Evolutionary conservation across 2,329 filamentous ascomycete genomes (phyloP), one percentile per base, ranked within the genome.

Genomic region (Blastomyces silverae): DNA sequence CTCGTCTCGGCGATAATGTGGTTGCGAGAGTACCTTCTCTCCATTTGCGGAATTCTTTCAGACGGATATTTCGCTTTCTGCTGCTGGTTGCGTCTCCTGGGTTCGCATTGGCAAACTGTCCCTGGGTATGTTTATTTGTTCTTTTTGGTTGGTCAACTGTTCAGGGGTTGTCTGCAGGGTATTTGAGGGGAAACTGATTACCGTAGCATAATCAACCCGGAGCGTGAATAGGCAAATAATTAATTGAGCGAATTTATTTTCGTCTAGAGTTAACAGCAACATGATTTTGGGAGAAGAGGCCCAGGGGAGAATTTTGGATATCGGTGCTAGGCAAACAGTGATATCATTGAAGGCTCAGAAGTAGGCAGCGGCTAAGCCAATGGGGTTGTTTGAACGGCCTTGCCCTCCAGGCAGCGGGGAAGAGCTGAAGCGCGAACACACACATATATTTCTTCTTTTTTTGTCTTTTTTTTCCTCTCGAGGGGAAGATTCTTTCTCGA

Each of bases 341-440:
- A n/a, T 61, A 48, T 34, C 17, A 20, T 60, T 17, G 4, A n/a
- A 6, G 28, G 37, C 15, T 39, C 20, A 31, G 42, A 44, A 34
- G 17, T 50, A 61, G 39, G 58, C 58, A 44, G 37, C n/a, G 37
- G 57, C 37, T 15, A 42, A 31, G 17, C 39, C 58, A 46, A 48
- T 61, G 25, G 34, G n/a, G 13, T 58, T 11, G 34, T 50, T 8
- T 48, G 25, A 48, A 48, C n/a, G 42, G 58, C 25, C 58, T 31
- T 48, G 28, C 44, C n/a, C 25, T 61, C 58, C 58, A 61, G 58
- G 58, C 58, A 61, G 17, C 58, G 42, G 37, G 28, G 39, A 22
- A 48, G 15, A 22, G 58, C 58, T 34, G 20, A 34, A 52, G 2
- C 8, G 22, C 8, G 25, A 48, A 61, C 15, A 50, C 31, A 25